Percentiles rank a stretch among this genome's conserved stretches.
These are phyloP conservation scores for Lolium perenne DNA, from an alignment of 176 grass and related monocot species.

Conservation along the genomic window DNA sequence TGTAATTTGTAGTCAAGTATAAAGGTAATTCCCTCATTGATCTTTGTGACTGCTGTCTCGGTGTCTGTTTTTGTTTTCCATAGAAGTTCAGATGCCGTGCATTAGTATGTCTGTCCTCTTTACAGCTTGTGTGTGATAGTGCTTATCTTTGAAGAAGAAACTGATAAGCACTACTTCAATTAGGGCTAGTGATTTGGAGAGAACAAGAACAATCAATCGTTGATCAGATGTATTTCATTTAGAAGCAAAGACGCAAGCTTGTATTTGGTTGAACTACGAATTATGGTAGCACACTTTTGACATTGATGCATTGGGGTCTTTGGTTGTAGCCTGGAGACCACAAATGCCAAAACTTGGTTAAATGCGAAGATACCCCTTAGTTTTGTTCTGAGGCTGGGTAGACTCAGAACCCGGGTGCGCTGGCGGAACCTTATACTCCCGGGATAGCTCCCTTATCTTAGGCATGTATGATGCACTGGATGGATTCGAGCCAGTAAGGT, in stretches of 20 bases:
- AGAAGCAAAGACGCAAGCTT: background rate
- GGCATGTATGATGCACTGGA: no score
- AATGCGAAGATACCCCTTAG: no score
- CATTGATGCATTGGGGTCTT: no score
- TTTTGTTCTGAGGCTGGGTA: no score
- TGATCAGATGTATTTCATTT: background rate
- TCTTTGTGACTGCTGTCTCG: background rate
- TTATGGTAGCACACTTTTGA: no score
- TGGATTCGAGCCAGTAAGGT: no score
- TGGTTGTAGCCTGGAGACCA: no score
- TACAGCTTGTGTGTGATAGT: background rate
- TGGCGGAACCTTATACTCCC: no score
- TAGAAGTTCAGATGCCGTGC: background rate
- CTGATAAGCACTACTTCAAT: background rate
- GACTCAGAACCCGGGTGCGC: no score
- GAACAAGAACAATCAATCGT: background rate
- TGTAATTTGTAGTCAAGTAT: conserved; percentile 42
- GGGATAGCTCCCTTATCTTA: no score
- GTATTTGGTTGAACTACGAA: background rate
- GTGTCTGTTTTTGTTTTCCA: background rate
- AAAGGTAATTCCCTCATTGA: conserved; percentile 44
- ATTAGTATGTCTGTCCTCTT: background rate
- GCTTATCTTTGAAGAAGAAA: background rate
- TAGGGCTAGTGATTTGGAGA: background rate
- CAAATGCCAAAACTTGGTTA: no score